Conservation (phyloP, 495 filamentous ascomycete species). For the Daldinia loculata region DNA sequence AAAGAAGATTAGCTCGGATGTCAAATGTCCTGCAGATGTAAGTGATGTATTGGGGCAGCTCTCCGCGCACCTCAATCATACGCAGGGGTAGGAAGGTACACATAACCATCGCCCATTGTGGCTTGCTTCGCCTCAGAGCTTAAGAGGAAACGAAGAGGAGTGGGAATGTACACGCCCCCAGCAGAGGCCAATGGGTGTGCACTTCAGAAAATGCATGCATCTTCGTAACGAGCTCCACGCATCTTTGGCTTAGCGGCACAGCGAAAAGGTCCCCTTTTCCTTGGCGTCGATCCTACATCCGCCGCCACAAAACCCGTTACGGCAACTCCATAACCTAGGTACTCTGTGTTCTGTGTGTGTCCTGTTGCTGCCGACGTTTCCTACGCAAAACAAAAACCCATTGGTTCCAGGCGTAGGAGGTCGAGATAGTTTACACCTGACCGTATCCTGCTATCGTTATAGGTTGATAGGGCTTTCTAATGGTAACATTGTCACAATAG, state of each 20-base stretch:
- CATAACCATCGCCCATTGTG: slow-evolving; percentile 31
- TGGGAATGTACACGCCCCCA: slow-evolving; percentile 25
- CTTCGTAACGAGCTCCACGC: slow-evolving; percentile 34
- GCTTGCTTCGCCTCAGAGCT: slow-evolving; percentile 38
- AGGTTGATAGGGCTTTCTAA: slow-evolving; percentile 21
- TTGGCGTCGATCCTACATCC: slow-evolving; percentile 43
- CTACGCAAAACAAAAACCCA: slow-evolving; percentile 24
- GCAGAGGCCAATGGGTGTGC: slow-evolving; percentile 23
- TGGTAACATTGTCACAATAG: slow-evolving; percentile 44
- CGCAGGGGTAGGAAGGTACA: slow-evolving; percentile 39
- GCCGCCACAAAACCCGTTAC: slow-evolving; percentile 42
- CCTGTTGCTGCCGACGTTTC: slow-evolving; percentile 36
- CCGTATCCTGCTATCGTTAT: slow-evolving; percentile 31
- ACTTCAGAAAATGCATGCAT: slow-evolving; percentile 29
- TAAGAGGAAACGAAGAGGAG: slow-evolving; percentile 18
- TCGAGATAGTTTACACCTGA: slow-evolving; percentile 29
- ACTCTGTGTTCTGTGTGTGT: slow-evolving; percentile 23
- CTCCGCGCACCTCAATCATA: slow-evolving; percentile 27
- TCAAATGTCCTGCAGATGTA: slow-evolving; percentile 37
- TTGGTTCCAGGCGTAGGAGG: slow-evolving; percentile 23
- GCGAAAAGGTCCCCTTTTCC: slow-evolving; percentile 32
- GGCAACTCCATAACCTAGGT: slow-evolving; percentile 39
- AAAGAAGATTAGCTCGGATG: slow-evolving; percentile 33
- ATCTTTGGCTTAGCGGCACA: slow-evolving; percentile 38
- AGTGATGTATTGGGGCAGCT: slow-evolving; percentile 38